phyloP scores from a whole-genome alignment of 306 rosid species.

The Ormosia semicastrata region DNA sequence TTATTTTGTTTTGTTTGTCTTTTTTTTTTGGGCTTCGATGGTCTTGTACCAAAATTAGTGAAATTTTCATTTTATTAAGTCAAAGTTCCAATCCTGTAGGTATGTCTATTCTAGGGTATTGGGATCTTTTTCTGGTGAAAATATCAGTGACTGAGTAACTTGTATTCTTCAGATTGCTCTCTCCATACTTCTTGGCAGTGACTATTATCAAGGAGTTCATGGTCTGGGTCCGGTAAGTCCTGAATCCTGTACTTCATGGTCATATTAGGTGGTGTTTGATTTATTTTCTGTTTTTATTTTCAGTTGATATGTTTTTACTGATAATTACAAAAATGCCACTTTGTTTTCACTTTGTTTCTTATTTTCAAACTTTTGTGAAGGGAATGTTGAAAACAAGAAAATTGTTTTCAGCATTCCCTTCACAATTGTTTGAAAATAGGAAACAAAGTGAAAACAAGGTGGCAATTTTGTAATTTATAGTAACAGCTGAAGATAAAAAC shows the following conservation, averaged over 20 bases:
- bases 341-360: too few relatives aligned
- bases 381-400: too few relatives aligned
- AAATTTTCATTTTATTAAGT: not conserved
- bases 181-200: conserved; percentile 80
- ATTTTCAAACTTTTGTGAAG: too few relatives aligned
- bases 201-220: conserved; percentile 67
- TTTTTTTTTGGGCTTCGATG: not conserved
- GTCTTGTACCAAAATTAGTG: conserved; percentile 6
- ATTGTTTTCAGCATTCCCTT: too few relatives aligned
- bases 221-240: conserved; percentile 75
- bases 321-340: too few relatives aligned
- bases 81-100: not conserved
- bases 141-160: conserved; percentile 28
- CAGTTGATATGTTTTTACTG: too few relatives aligned
- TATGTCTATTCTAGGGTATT: conserved; percentile 1
- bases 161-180: conserved; percentile 67
- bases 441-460: too few relatives aligned
- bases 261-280: not conserved
- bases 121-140: conserved; percentile 15
- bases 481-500: too few relatives aligned
- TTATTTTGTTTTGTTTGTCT: not conserved
- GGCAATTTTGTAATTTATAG: too few relatives aligned
- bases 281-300: too few relatives aligned
- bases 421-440: too few relatives aligned
- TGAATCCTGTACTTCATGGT: conserved; percentile 6